Conservation (phyloP, 306 rosid species). For the Acacia acuminata region DNA sequence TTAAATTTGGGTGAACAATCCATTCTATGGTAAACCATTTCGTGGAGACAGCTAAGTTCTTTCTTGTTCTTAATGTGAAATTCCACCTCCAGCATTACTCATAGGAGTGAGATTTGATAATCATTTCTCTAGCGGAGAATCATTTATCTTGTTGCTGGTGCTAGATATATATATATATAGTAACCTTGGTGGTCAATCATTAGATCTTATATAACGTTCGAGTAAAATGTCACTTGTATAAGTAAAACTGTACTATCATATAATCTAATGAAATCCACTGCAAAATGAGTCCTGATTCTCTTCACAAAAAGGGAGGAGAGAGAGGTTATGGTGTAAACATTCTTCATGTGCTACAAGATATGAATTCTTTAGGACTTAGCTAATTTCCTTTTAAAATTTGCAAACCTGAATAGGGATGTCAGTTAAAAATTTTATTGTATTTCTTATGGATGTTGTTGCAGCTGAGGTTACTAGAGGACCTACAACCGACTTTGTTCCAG, state of each 20-base stretch:
- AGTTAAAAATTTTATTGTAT: not conserved
- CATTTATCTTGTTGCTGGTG: not conserved
- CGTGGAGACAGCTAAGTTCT: conserved; percentile 10
- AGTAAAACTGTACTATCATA: not conserved
- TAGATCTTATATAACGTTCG: conserved; percentile 10
- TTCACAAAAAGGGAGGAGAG: conserved; percentile 3
- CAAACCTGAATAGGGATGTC: conserved; percentile 14
- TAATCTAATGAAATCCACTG: conserved; percentile 10
- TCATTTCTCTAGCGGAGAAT: conserved; percentile 20
- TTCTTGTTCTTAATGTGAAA: conserved; percentile 7
- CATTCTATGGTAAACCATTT: conserved; percentile 25
- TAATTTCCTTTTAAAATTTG: conserved; percentile 6
- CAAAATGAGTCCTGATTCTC: conserved; percentile 21
- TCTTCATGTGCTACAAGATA: not conserved
- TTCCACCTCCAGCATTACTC: conserved; percentile 7
- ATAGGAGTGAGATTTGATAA: conserved; percentile 13
- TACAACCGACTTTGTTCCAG: conserved; percentile 9
- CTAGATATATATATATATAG: not conserved
- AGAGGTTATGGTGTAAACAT: conserved; percentile 5
- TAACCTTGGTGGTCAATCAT: conserved; percentile 17
- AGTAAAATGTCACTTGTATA: not conserved
- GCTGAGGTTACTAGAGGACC: conserved; percentile 85
- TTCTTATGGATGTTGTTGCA: not conserved
- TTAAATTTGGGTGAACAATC: not conserved
- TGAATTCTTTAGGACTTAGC: conserved; percentile 19